Conservation (phyloP, 192 early-diverging fungal genomes). For the Podila clonocystis region DNA sequence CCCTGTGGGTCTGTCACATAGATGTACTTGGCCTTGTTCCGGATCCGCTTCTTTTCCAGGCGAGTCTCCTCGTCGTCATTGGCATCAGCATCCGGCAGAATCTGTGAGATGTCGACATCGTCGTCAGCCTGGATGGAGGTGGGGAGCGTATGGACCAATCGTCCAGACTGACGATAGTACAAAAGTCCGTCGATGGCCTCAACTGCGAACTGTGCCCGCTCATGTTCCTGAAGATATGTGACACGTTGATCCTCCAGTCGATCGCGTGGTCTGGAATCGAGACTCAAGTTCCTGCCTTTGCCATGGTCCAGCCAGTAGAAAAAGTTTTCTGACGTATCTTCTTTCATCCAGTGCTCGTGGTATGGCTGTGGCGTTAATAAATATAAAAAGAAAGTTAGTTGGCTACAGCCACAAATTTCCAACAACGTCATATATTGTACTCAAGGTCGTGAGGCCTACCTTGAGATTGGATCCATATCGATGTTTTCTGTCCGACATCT, state of each 20-base stretch:
- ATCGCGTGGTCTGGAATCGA: slow-evolving; percentile 29
- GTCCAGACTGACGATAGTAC: slow-evolving; percentile 33
- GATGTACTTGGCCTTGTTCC: slow-evolving; percentile 52
- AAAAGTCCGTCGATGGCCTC: slow-evolving; percentile 38
- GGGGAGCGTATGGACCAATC: slow-evolving; percentile 48
- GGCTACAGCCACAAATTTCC: not conserved
- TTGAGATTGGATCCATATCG: slow-evolving; percentile 56
- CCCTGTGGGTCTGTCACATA: slow-evolving; percentile 51
- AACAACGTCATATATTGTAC: not conserved
- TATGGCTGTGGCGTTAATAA: slow-evolving; percentile 29
- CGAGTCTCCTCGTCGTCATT: slow-evolving; percentile 30
- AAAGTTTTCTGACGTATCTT: slow-evolving; percentile 52
- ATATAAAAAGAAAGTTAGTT: not conserved
- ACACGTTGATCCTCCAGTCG: slow-evolving; percentile 44
- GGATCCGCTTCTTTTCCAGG: slow-evolving; percentile 33
- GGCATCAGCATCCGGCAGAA: slow-evolving; percentile 24
- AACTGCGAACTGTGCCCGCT: slow-evolving; percentile 48
- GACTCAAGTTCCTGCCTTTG: slow-evolving; percentile 31
- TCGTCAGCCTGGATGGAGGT: slow-evolving; percentile 11
- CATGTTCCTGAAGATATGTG: slow-evolving; percentile 40
- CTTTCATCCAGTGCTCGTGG: slow-evolving; percentile 47
- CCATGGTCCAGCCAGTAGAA: slow-evolving; percentile 58
- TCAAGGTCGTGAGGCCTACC: slow-evolving; percentile 9
- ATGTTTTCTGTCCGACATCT: slow-evolving; percentile 53
- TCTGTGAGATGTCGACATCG: slow-evolving; percentile 30